Evolutionary conservation across 192 early-diverging fungal species (phyloP), one percentile per base, ranked within the genome.

Genomic region (Backusella luteola): DNA sequence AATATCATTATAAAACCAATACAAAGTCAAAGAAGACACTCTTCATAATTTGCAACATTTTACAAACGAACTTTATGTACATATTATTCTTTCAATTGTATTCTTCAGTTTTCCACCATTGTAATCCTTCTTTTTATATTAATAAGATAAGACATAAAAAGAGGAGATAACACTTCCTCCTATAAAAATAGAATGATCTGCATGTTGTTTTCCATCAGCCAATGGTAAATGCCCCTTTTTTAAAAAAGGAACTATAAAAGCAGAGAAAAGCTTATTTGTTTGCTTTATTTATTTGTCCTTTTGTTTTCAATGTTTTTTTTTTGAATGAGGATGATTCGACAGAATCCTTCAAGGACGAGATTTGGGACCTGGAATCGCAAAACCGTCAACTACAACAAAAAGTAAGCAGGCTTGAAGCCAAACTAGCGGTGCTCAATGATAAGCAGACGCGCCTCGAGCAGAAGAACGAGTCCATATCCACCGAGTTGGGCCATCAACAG

Each of bases 321-420:
- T 75, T 67, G 26, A 76, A 70, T 32, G 75, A 76, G 32, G 26
- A 52, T 66, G 59, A 72, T 41, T 34, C 17, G 21, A 66, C 73
- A 80, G 79, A 80, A 23, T 32, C 41, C 29, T 49, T 46, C 39
- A 80, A 76, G 63, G 75, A 80, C 73, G 70, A 80, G 21, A 76
- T 71, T 9, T 76, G 75, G 75, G 46, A 76, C 36, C 59, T 80
- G 34, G 79, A 80, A 72, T 8, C 53, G 6, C 35, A 36, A 4
- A 80, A 80, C 4, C 75, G 76, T 23, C 71, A 80, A 26, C n/a
- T 76, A 19, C n/a, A 38, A 17, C 70, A 76, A 38, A 53, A 73
- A 39, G 26, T 75, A 21, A 67, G 66, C 29, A 26, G 9, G 11
- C 56, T 63, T 63, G 56, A 63, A 29, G 23, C 23, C 19, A 63